Base-by-base conservation (phyloP, 306 rosid species). In the Malus fusca region DNA sequence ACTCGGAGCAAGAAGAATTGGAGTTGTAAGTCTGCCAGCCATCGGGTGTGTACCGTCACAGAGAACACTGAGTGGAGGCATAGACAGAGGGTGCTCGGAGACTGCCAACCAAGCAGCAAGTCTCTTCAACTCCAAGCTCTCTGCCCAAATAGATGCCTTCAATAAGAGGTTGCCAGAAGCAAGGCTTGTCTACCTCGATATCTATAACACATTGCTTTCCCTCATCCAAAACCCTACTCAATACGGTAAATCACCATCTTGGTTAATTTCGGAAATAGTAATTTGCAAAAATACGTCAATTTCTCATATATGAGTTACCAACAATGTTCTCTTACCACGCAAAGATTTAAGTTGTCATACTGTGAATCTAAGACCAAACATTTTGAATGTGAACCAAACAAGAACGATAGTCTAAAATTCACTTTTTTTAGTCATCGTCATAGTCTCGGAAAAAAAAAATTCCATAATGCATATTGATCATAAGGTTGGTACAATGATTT, bases 31-130 rank as follows among this genome's bases (percentile, higher is more conserved):
- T 46, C 10, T 89, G 60, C 85, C 88, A 15, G 51, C 78, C 30
- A 72, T 89, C 25, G 93, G 97, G 80, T 90, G 97, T 26, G 75
- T 89, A 37, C 98, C 98, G 22, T 75, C 86, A 28, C 87, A 89
- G 79, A 89, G 96, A 74, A 89, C 92, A 37, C n/a, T 86, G 5
- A 62, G 17, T 30, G 90, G 97, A 75, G 97, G 86, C 70, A 46
- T 40, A 4, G 13, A 59, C 4, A 84, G 88, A 75, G 75, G 31
- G 7, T 93, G 98, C 63, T 81, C 87, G 37, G 73, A 78, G 72
- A 37, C 21, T 3, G 79, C 82, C 55, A 90, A 93, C 72, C 23
- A 51, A 56, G 96, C 87, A 62, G 88, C 97, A 19, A 25, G 8
- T 11, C 82, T 89, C 56, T 89, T 93, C 85, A 93, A 93, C 84